Evolutionary conservation across 495 filamentous ascomycete species (phyloP), one percentile per base, ranked within the genome.

Genomic region (Xylaria nigripes): DNA sequence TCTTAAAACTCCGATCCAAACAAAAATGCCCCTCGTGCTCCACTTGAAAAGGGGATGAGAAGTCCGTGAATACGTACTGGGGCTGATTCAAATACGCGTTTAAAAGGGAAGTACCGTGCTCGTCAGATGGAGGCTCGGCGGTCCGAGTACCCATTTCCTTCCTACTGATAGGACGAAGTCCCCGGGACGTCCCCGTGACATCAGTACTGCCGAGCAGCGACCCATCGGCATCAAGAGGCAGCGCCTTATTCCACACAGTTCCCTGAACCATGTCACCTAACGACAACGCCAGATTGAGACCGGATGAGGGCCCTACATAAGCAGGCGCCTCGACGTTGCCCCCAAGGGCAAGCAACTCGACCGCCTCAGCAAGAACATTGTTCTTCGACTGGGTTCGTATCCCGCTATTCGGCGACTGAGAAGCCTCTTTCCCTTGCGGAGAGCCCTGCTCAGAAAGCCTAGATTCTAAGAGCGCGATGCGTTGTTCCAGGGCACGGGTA

Each of bases 221-320:
- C 22, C 68, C 64, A 51, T 61, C 67, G 32, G 68, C 62, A 9
- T 70, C 69, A 6, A 67, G 63, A 4, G 64, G 60, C 36, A 77
- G 65, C 12, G 72, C 69, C 52, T 79, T 76, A 49, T 76, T 76
- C 74, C 74, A 79, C 8, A 78, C 73, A 19, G 75, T 78, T 1
- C 72, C 70, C 50, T 77, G 75, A 19, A 78, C 76, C 75, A 80
- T 78, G 50, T 80, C 75, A 13, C 76, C 75, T 18, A 80, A 54
- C 49, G 76, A 72, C 4, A 71, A 67, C 18, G 75, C 76, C 34
- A 80, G 55, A 13, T 74, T 70, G 23, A 80, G 66, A 12, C 76
- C 76, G 6, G 75, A 78, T 52, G 76, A 77, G 21, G 76, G 72
- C 38, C 76, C 75, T n/a, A 80, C 72, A 56, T 80, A 80, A 29